These are phyloP conservation scores for Plicaturopsis crispa DNA, from an alignment of 768 basidiomycete species.

Conservation along the genomic window DNA sequence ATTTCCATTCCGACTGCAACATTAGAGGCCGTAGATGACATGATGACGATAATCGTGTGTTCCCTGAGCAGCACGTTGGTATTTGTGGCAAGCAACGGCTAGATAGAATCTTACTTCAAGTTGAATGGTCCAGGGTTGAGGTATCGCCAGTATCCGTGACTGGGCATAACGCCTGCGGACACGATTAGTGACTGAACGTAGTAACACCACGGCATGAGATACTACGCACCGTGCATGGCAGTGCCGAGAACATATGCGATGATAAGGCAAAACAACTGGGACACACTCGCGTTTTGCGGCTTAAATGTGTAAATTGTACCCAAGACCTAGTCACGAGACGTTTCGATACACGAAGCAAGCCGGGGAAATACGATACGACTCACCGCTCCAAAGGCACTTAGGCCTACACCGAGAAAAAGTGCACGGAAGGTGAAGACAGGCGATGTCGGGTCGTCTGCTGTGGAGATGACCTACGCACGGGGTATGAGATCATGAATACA, in stretches of 20 bases:
- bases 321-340: constrained; percentile 18
- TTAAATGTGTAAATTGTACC: constrained; percentile 31
- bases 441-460: constrained; percentile 40
- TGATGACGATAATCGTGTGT: constrained; percentile 56
- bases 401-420: constrained; percentile 38
- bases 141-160: constrained; percentile 40
- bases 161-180: constrained; percentile 35
- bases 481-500: background rate
- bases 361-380: constrained; percentile 1
- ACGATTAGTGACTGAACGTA: constrained; percentile 13
- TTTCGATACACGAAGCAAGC: background rate
- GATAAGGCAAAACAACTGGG: constrained; percentile 47
- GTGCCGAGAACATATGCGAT: constrained; percentile 48
- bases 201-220: constrained; percentile 26
- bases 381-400: constrained; percentile 40
- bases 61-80: constrained; percentile 27
- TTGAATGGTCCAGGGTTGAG: constrained; percentile 61
- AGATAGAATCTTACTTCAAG: constrained; percentile 27
- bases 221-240: constrained; percentile 36
- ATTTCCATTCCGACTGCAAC: constrained; percentile 53
- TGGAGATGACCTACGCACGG: constrained; percentile 32
- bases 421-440: constrained; percentile 42
- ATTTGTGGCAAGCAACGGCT: background rate
- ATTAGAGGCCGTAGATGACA: constrained; percentile 50
- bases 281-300: constrained; percentile 42